These are phyloP conservation scores for Phytophthora uliginosa DNA, from an alignment of 352 stramenopile genomes.

Conservation along the genomic window DNA sequence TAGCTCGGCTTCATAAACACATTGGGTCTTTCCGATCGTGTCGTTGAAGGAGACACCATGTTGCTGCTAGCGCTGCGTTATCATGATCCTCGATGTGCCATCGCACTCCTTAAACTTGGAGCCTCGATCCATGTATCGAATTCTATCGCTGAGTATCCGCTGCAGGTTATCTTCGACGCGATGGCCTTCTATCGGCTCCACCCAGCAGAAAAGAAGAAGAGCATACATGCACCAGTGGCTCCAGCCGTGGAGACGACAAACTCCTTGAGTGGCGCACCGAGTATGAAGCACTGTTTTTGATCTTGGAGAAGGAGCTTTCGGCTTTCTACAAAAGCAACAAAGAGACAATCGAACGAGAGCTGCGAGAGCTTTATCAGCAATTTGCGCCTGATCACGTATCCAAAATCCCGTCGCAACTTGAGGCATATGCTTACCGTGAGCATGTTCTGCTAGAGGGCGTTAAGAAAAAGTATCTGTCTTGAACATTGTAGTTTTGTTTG, in stretches of 20 bases:
- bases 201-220: slow-evolving; percentile 16
- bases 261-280: slow-evolving; percentile 24
- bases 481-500: neutral
- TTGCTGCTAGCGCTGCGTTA: slow-evolving; percentile 60
- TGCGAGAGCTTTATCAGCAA: slow-evolving; percentile 53
- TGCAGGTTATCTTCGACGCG: slow-evolving; percentile 47
- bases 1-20: neutral
- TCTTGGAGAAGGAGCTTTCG: slow-evolving; percentile 35
- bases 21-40: slow-evolving; percentile 46
- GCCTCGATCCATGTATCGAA: slow-evolving; percentile 50
- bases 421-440: slow-evolving; percentile 64
- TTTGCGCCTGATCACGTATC: slow-evolving; percentile 60
- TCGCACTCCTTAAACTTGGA: slow-evolving; percentile 40
- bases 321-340: slow-evolving; percentile 43
- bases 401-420: slow-evolving; percentile 63
- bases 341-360: slow-evolving; percentile 25
- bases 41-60: slow-evolving; percentile 61
- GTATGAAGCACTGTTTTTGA: slow-evolving; percentile 49
- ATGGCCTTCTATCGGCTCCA: slow-evolving; percentile 46
- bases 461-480: slow-evolving; percentile 58
- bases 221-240: neutral
- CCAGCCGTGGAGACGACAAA: neutral
- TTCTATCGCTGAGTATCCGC: slow-evolving; percentile 32
- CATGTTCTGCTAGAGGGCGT: slow-evolving; percentile 46
- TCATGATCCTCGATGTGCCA: slow-evolving; percentile 42